A percentile compares a stretch with the other conserved stretches of the same genome.
These are phyloP conservation scores for Centaurea solstitialis DNA, from an alignment of 129 eudicot genomes.

Conservation along the genomic window DNA sequence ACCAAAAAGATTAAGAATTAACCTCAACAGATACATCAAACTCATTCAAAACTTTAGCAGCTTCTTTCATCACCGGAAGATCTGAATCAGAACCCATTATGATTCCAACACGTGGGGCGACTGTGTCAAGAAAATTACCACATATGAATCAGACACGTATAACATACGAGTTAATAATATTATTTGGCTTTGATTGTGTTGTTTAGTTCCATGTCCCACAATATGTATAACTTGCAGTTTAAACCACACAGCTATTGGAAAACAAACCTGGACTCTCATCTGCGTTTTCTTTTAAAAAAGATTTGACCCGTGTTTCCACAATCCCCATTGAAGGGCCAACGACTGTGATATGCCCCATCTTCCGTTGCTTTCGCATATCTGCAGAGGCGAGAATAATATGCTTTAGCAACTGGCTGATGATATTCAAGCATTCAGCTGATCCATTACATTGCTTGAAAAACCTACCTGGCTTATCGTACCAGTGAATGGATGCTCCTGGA, in stretches of 20 bases:
- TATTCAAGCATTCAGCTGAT: background rate
- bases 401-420: background rate
- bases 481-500: conserved; percentile 83
- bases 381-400: conserved; percentile 22
- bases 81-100: conserved; percentile 99
- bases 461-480: conserved; percentile 98
- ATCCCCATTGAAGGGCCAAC: conserved; percentile 78
- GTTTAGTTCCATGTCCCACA: background rate
- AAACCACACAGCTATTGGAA: background rate
- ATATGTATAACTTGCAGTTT: background rate
- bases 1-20: background rate
- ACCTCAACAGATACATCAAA: conserved; percentile 85
- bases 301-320: conserved; percentile 69
- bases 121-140: conserved; percentile 34
- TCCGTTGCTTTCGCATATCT: conserved; percentile 95
- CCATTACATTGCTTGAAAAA: background rate
- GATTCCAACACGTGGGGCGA: conserved; percentile 78
- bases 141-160: conserved; percentile 4
- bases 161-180: background rate
- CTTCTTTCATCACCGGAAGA: conserved; percentile 98
- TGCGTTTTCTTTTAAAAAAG: conserved; percentile 49
- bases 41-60: conserved; percentile 65
- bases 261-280: conserved; percentile 55
- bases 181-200: background rate
- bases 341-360: conserved; percentile 95